A percentile compares a stretch with the other conserved stretches of the same genome.
Conservation (phyloP, 164 flowering plant genomes). For the Tetracentron sinense region DNA sequence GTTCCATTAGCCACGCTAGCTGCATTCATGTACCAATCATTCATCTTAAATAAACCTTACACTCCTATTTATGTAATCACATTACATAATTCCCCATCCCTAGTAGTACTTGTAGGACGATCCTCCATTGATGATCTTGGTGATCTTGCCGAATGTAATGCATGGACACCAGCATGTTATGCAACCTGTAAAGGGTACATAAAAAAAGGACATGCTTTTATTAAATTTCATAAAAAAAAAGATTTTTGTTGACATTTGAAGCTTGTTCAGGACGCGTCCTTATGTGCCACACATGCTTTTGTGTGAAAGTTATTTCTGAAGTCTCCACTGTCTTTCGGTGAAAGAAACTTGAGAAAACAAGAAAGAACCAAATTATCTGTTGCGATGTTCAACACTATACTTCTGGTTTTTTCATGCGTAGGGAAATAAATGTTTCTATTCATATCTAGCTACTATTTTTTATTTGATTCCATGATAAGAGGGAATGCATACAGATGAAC, state of each 20-base stretch:
- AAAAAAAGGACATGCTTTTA: too few species aligned
- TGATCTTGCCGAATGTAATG: too few species aligned
- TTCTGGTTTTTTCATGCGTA: background rate
- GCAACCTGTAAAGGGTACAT: slow-evolving; percentile 15
- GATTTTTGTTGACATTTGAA: slow-evolving; percentile 54
- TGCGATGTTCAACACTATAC: background rate
- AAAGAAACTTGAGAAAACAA: slow-evolving; percentile 19
- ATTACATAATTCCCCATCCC: background rate
- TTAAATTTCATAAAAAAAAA: slow-evolving; percentile 55
- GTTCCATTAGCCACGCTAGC: slow-evolving; percentile 35
- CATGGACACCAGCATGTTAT: slow-evolving; percentile 30
- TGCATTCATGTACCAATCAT: slow-evolving; percentile 1
- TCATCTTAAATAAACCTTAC: too few species aligned
- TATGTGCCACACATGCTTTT: background rate
- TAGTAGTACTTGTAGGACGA: slow-evolving; percentile 16
- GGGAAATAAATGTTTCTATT: too few species aligned
- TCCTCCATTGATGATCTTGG: slow-evolving; percentile 23
- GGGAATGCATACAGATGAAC: background rate
- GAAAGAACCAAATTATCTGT: background rate
- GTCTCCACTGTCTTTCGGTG: background rate
- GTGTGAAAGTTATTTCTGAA: background rate
- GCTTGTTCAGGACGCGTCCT: slow-evolving; percentile 18
- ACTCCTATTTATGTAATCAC: too few species aligned
- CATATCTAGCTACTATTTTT: background rate
- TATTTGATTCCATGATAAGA: background rate